Evolutionary conservation across 805 yeast species (phyloP), one percentile per base, ranked within the genome.

Genomic region (Metschnikowia amazonensis): DNA sequence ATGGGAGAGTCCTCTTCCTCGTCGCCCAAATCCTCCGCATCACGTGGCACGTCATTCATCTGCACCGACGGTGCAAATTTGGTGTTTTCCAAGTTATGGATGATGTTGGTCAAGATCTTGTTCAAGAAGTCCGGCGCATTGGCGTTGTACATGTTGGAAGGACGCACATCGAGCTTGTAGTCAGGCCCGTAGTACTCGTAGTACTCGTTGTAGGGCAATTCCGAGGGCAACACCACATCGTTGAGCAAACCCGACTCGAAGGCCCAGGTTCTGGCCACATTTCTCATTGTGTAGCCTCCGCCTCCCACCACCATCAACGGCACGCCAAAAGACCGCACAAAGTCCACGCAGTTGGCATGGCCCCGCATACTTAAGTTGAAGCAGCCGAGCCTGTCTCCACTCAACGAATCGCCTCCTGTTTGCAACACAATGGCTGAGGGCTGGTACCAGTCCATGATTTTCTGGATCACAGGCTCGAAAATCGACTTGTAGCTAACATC

Each of bases 101-200:
- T 75, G 44, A 92, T 86, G 57, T 84, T 86, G 10, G 86, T 76
- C 59, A 89, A 70, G 42, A 92, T 83, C 65, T 88, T 86, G 66
- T 89, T 88, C 57, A 92, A 74, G 62, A 89, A 92, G 64, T 90
- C 97, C 20, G 95, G 92, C 20, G 92, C 80, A 67, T 92, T 92
- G 42, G 96, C 96, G 67, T 92, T 92, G 70, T 86, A 87, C 98
- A 92, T 92, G 67, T 92, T 92, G 10, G 95, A 85, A 10, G 97
- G 95, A 53, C 97, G 77, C 41, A 92, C 99, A 62, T 92, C 97
- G 49, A 92, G 76, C 65, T 89, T 84, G 66, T 92, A 92, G 69
- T 92, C 97, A 2, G 99, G 99, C 0, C 97, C 98, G 65, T 86
- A 92, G 70, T 92, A 92, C 68, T 92, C 98, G 69, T 88, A 92